Percentiles rank a stretch among this genome's conserved stretches.
Conservation (phyloP, 306 rosid genomes). For the Cucurbita maxima region DNA sequence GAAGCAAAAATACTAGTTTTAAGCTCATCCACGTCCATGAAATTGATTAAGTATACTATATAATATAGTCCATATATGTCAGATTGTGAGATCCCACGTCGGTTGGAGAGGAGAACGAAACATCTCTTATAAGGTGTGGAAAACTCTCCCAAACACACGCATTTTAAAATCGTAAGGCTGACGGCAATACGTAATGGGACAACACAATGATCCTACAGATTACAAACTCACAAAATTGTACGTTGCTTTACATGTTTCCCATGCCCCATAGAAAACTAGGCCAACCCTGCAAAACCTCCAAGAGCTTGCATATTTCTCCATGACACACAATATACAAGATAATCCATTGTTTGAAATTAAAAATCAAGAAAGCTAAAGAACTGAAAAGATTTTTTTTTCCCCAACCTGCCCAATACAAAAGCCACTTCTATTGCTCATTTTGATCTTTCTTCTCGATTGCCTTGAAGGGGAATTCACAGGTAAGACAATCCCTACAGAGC, state of each 20-base stretch:
- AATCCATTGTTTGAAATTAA: neutral
- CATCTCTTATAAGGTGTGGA: too few relatives aligned
- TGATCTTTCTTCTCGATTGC: conserved; percentile 70
- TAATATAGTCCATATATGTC: neutral
- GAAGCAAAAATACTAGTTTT: neutral
- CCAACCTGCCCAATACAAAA: conserved; percentile 86
- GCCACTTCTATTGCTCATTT: conserved; percentile 59
- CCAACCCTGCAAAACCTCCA: neutral
- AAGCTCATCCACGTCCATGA: neutral
- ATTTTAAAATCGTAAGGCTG: too few relatives aligned
- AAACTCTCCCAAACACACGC: too few relatives aligned
- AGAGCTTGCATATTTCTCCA: neutral
- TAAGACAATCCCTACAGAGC: conserved; percentile 68
- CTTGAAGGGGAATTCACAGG: conserved; percentile 84
- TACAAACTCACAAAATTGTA: neutral
- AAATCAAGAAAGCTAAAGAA: neutral
- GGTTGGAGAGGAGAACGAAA: too few relatives aligned
- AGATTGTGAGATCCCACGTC: neutral
- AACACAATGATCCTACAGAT: neutral
- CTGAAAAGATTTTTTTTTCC: neutral
- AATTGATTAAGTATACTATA: neutral
- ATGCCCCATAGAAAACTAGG: neutral
- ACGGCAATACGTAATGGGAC: too few relatives aligned
- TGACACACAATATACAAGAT: neutral
- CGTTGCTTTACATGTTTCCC: neutral